Conservation (phyloP, 192 early-diverging fungal genomes). For the Mortierella claussenii region DNA sequence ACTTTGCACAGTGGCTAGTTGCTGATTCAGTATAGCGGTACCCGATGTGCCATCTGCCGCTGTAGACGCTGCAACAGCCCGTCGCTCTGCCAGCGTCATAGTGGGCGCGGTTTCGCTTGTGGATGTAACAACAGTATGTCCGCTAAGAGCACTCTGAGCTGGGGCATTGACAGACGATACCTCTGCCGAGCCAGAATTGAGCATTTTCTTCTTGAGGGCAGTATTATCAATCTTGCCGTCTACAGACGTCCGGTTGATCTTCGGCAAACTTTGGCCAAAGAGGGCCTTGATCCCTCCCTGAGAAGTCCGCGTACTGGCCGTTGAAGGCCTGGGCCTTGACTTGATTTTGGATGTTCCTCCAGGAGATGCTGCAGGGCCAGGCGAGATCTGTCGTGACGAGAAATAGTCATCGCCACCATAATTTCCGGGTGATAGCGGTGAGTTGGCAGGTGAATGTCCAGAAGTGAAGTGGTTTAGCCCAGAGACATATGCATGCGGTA, state of each 20-base stretch:
- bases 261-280: constrained; percentile 31
- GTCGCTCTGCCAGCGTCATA: constrained; percentile 42
- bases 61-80: constrained; percentile 20
- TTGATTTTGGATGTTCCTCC: constrained; percentile 47
- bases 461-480: constrained; percentile 19
- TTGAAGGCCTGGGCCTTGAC: constrained; percentile 32
- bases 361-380: constrained; percentile 39
- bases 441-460: constrained; percentile 35
- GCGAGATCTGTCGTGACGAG: constrained; percentile 10
- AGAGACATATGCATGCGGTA: constrained; percentile 24
- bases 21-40: neutral
- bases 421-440: constrained; percentile 42
- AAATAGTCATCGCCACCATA: constrained; percentile 50
- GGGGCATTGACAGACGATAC: neutral
- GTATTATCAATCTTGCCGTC: constrained; percentile 33
- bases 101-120: constrained; percentile 3
- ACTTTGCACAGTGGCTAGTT: neutral
- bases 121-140: neutral
- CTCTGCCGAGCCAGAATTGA: constrained; percentile 9
- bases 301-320: constrained; percentile 11
- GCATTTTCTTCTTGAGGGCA: constrained; percentile 12
- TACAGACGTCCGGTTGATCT: constrained; percentile 32
- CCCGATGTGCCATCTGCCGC: neutral
- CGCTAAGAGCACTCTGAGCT: neutral
- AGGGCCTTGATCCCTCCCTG: constrained; percentile 51